Evolutionary conservation across 495 filamentous ascomycete species (phyloP).

Genomic region (Chaetomium cochliodes): DNA sequence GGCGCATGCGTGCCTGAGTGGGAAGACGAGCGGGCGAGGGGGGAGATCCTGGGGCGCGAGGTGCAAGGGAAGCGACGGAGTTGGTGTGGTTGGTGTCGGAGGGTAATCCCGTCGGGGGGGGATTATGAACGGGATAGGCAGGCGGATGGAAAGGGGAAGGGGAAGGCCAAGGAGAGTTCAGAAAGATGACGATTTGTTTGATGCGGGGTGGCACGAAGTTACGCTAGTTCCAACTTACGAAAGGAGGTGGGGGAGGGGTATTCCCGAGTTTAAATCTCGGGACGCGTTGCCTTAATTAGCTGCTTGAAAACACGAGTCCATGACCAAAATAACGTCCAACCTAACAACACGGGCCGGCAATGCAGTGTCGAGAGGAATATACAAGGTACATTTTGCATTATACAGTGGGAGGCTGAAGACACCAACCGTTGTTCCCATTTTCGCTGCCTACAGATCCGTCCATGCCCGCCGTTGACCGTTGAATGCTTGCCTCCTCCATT

Average conservation of each 20-base stretch:
- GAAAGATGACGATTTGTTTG: neutral
- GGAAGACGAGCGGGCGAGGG: constrained; percentile 69
- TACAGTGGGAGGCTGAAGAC: constrained; percentile 12
- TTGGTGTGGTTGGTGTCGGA: constrained; percentile 67
- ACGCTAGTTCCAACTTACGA: neutral
- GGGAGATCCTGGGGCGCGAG: constrained; percentile 56
- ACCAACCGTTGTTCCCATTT: constrained; percentile 4
- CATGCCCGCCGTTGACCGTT: constrained; percentile 10
- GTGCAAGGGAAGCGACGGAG: constrained; percentile 54
- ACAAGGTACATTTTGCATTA: constrained; percentile 25
- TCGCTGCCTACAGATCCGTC: constrained; percentile 8
- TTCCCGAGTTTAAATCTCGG: no score
- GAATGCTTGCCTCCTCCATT: constrained; percentile 11
- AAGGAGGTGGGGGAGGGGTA: no score
- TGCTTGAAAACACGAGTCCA: neutral
- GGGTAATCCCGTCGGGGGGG: constrained; percentile 52
- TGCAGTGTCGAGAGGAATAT: constrained; percentile 6
- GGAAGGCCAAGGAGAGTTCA: constrained; percentile 9
- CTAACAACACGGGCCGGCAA: neutral
- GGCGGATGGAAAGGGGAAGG: constrained; percentile 16
- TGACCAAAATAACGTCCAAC: no score
- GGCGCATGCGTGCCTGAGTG: constrained; percentile 80
- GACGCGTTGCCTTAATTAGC: neutral
- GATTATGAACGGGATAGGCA: constrained; percentile 34
- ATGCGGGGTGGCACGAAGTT: neutral